phyloP scores from a whole-genome alignment of 208 protist genomes.

The Acanthamoeba royreba region DNA sequence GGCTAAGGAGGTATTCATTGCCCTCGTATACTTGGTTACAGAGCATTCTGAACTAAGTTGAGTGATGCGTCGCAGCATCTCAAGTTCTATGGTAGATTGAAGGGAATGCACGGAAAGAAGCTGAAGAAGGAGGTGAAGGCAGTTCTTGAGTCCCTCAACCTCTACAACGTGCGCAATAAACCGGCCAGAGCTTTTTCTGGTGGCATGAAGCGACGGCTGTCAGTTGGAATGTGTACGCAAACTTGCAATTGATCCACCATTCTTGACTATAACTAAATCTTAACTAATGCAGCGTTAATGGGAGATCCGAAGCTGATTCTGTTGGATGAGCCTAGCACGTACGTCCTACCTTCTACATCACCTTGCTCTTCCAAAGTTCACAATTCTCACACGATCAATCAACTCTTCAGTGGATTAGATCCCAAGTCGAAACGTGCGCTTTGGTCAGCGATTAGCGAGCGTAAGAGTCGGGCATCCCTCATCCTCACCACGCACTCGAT shows the following conservation, averaged over 20 bases:
- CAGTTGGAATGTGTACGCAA: conserved; percentile 42
- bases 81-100: conserved; percentile 34
- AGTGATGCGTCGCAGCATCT: neutral
- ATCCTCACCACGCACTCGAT: conserved; percentile 66
- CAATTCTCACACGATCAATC: neutral
- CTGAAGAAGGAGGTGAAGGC: neutral
- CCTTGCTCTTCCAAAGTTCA: neutral
- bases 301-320: conserved; percentile 36
- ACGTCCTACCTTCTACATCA: neutral
- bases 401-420: conserved; percentile 46
- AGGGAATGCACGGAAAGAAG: neutral
- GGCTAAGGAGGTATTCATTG: neutral
- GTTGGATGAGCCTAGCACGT: conserved; percentile 54
- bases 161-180: neutral
- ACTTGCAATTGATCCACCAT: neutral
- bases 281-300: conserved; percentile 40
- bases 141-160: neutral
- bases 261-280: neutral
- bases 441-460: conserved; percentile 49
- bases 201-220: conserved; percentile 61
- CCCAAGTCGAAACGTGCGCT: conserved; percentile 53
- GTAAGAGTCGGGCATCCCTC: conserved; percentile 18
- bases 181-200: neutral
- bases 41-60: too few relatives aligned
- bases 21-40: too few relatives aligned